Evolutionary conservation across 495 filamentous ascomycete species (phyloP), one percentile per base, ranked within the genome.

Genomic region (Trichoderma asperelloides): DNA sequence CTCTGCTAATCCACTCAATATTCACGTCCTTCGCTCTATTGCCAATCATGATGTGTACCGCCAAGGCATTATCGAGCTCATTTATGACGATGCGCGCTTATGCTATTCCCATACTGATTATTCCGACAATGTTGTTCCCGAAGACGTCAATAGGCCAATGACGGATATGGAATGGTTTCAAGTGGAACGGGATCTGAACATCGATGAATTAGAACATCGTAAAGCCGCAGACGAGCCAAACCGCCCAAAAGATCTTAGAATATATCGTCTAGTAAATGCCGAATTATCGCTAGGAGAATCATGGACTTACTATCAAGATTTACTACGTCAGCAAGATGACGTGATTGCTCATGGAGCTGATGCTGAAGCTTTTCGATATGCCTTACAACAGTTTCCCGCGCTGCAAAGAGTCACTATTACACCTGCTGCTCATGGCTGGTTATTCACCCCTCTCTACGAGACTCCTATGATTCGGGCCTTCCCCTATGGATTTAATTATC

Each of bases 391-490:
- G 18, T 45, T 45, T 18, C 41, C 41, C 18, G 41, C 41, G 4
- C 67, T 77, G 2, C 68, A 28, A 62, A 69, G 68, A 64, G 64
- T 78, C 33, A 73, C 71, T 25, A 51, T 78, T 57, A 76, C 76
- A 16, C 70, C 74, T 65, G 72, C 72, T 30, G 69, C 74, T 1
- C 74, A 77, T 60, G 72, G 76, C 23, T 70, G 69, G 67, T 28
- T 73, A 3, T 74, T 72, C 63, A 16, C 68, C 33, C 74, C 73
- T n/a, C 62, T 75, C 13, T 76, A 76, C 63, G 66, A 74, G 62
- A 78, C 74, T 30, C 74, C 73, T 18, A 76, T 74, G 70, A 76
- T 78, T 33, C 73, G 72, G 30, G 66, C 66, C 28, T 75, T 78
- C 51, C 72, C 73, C 55, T 65, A 67, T 33, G 71, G 70, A 33